A percentile compares a stretch with the other conserved stretches of the same genome.
These are phyloP conservation scores for Saturnispora sekii DNA, from an alignment of 805 yeast genomes.

Conservation along the genomic window DNA sequence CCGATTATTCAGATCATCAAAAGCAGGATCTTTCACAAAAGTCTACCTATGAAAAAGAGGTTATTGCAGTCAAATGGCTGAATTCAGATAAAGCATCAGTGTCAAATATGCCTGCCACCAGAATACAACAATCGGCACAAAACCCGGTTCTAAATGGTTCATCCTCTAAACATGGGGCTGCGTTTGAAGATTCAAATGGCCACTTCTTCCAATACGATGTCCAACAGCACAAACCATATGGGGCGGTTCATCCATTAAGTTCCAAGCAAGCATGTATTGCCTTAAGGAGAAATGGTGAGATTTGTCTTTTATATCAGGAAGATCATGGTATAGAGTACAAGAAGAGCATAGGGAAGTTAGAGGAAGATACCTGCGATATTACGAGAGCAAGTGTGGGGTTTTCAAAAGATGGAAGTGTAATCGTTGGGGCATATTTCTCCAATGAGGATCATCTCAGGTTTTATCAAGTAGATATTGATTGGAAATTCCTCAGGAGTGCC, in stretches of 20 bases:
- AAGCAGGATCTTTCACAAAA: conserved; percentile 16
- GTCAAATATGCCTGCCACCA: conserved; percentile 48
- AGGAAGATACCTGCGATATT: conserved; percentile 20
- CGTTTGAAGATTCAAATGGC: conserved; percentile 25
- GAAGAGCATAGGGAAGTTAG: conserved; percentile 24
- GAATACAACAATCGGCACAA: conserved; percentile 21
- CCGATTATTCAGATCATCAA: conserved; percentile 27
- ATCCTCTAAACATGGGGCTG: conserved; percentile 29
- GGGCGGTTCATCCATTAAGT: conserved; percentile 57
- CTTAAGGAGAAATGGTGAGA: conserved; percentile 51
- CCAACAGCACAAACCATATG: conserved; percentile 47
- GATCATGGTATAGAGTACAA: conserved; percentile 52
- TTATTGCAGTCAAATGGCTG: conserved; percentile 61
- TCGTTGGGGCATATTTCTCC: conserved; percentile 34
- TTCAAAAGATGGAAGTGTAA: conserved; percentile 34
- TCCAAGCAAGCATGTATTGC: conserved; percentile 65
- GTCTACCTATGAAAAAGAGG: conserved; percentile 16
- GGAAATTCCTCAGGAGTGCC: conserved; percentile 45
- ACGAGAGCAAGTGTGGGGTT: conserved; percentile 43
- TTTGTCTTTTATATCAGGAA: conserved; percentile 54
- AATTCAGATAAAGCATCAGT: conserved; percentile 60
- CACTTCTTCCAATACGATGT: conserved; percentile 44
- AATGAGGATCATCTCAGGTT: conserved; percentile 30
- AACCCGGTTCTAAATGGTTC: conserved; percentile 26
- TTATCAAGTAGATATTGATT: conserved; percentile 37